Conservation (phyloP, 2,329 filamentous ascomycete genomes). For the Penicillium sp. region DNA sequence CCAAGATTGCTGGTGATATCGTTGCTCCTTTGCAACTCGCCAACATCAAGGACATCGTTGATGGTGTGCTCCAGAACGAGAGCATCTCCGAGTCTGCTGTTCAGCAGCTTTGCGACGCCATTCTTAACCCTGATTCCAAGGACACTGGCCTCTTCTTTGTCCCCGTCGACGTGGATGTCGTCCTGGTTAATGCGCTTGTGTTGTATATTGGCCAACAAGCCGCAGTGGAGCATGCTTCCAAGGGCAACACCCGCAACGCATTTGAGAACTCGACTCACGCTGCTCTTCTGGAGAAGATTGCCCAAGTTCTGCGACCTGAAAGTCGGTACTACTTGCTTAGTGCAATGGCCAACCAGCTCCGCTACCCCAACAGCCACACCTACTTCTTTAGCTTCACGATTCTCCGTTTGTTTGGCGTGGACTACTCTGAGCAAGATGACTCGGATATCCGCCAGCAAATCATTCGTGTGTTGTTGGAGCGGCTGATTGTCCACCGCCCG, state of each 20-base stretch:
- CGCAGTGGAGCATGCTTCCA: constrained; percentile 57
- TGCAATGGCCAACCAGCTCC: constrained; percentile 86
- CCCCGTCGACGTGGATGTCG: constrained; percentile 65
- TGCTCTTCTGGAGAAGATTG: constrained; percentile 70
- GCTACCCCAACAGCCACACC: constrained; percentile 84
- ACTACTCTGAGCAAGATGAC: constrained; percentile 67
- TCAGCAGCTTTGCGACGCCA: constrained; percentile 71
- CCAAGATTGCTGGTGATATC: constrained; percentile 64
- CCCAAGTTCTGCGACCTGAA: constrained; percentile 71
- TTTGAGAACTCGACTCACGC: constrained; percentile 70
- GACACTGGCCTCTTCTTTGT: constrained; percentile 66
- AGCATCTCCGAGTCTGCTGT: constrained; percentile 67
- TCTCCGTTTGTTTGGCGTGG: constrained; percentile 78
- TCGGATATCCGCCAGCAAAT: constrained; percentile 85
- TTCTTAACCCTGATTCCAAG: constrained; percentile 59
- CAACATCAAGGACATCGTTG: constrained; percentile 54
- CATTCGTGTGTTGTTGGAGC: constrained; percentile 81
- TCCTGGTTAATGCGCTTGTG: constrained; percentile 77
- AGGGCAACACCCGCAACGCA: constrained; percentile 55
- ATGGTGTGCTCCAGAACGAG: constrained; percentile 54
- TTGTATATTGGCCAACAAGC: constrained; percentile 76
- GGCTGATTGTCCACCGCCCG: constrained; percentile 81
- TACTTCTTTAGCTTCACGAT: constrained; percentile 88
- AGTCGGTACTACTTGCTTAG: constrained; percentile 79
- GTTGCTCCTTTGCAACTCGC: constrained; percentile 47